Conservation (phyloP, 2,329 filamentous ascomycete species). For the Penicillium griseofulvum region DNA sequence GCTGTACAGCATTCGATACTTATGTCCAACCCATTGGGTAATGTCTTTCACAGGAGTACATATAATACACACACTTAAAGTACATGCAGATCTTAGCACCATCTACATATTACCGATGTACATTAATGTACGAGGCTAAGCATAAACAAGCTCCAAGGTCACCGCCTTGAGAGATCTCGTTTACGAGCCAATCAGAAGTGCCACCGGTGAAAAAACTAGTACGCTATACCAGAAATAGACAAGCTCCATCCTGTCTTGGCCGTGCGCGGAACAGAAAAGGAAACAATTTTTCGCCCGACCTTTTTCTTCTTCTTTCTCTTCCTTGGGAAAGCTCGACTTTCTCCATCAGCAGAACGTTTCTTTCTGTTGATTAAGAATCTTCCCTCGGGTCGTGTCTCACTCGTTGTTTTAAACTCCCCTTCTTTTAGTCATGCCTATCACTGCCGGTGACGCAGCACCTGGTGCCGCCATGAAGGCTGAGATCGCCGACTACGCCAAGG, state of each 20-base stretch:
- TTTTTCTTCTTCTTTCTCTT: conserved; percentile 48
- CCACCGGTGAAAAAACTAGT: background rate
- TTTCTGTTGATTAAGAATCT: conserved; percentile 44
- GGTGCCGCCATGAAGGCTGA: conserved; percentile 51
- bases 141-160: conserved; percentile 5
- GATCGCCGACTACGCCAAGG: conserved; percentile 70
- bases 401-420: conserved; percentile 31
- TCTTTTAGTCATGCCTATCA: conserved; percentile 60
- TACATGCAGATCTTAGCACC: background rate
- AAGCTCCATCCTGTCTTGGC: conserved; percentile 17
- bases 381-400: conserved; percentile 19
- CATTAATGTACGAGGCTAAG: background rate
- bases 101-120: background rate
- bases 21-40: background rate
- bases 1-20: background rate
- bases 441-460: conserved; percentile 60
- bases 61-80: background rate
- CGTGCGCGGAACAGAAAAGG: conserved; percentile 31
- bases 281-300: conserved; percentile 30
- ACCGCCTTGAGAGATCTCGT: conserved; percentile 30
- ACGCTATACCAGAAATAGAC: conserved; percentile 24
- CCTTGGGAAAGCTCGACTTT: conserved; percentile 59
- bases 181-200: conserved; percentile 29
- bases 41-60: background rate
- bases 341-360: conserved; percentile 57